phyloP scores from a whole-genome alignment of 1,139 yeast species.

The Fermentozyma sake region DNA sequence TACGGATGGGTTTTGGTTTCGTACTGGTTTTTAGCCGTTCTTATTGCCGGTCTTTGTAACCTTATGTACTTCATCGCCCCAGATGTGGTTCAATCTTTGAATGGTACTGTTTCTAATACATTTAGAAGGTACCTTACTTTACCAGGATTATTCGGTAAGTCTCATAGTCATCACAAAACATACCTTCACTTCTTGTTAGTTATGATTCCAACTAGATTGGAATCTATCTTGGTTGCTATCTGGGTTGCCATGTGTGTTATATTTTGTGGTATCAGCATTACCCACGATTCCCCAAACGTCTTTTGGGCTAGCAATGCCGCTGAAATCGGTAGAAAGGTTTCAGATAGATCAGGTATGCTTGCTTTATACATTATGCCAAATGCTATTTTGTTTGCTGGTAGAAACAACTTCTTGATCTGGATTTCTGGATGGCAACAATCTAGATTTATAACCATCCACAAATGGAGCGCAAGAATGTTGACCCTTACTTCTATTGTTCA shows the following conservation, averaged over 20 bases:
- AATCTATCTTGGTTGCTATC: conserved; percentile 29
- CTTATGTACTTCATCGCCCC: conserved; percentile 33
- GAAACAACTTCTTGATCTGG: conserved; percentile 63
- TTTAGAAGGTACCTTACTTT: conserved; percentile 41
- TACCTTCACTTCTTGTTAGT: conserved; percentile 34
- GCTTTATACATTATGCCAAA: conserved; percentile 47
- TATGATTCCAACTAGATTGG: conserved; percentile 75
- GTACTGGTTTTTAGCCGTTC: conserved; percentile 41
- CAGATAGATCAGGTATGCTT: conserved; percentile 57
- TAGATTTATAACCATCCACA: conserved; percentile 60
- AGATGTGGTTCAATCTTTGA: conserved; percentile 22
- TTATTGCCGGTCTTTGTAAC: conserved; percentile 41
- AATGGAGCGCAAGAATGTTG: conserved; percentile 56
- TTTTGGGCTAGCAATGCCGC: conserved; percentile 24
- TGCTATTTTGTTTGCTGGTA: conserved; percentile 54
- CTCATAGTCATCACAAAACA: conserved; percentile 36
- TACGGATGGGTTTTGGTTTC: conserved; percentile 47
- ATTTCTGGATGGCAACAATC: conserved; percentile 64
- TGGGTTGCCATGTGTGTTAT: conserved; percentile 44
- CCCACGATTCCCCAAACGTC: conserved; percentile 30
- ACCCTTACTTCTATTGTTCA: conserved; percentile 39
- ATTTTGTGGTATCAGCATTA: conserved; percentile 37
- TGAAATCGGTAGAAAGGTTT: conserved; percentile 52
- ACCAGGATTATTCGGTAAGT: conserved; percentile 43
- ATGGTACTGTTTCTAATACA: conserved; percentile 29